These are phyloP conservation scores for Helichrysum umbraculigerum DNA, from an alignment of 129 eudicot species.

Conservation along the genomic window DNA sequence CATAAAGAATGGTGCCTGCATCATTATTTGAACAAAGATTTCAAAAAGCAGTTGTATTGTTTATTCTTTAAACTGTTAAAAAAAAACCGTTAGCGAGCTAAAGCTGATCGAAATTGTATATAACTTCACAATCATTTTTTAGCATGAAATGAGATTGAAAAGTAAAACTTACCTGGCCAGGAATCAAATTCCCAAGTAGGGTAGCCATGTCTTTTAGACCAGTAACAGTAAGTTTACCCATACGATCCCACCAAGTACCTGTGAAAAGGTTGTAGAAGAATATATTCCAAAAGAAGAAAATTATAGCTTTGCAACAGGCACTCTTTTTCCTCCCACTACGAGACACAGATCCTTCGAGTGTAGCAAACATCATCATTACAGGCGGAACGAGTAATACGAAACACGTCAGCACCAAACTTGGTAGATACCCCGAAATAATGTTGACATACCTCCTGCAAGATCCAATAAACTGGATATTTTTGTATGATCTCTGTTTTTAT, in stretches of 20 bases:
- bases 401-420: conserved; percentile 73
- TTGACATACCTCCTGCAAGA: conserved; percentile 50
- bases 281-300: conserved; percentile 81
- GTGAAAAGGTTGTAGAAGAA: conserved; percentile 79
- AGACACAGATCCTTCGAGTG: conserved; percentile 80
- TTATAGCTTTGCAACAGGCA: conserved; percentile 70
- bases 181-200: conserved; percentile 70
- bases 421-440: conserved; percentile 80
- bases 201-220: conserved; percentile 61
- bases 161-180: conserved; percentile 59
- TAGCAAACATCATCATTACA: conserved; percentile 76
- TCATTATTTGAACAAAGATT: conserved; percentile 6
- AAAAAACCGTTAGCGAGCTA: too few relatives aligned
- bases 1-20: conserved; percentile 91
- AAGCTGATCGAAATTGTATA: too few relatives aligned
- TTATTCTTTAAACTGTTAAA: too few relatives aligned
- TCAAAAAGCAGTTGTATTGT: not conserved
- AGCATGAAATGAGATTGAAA: not conserved
- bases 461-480: conserved; percentile 6
- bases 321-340: conserved; percentile 88
- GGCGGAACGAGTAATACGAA: conserved; percentile 76
- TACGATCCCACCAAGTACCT: conserved; percentile 65
- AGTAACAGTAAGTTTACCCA: conserved; percentile 41
- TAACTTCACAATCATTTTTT: too few relatives aligned
- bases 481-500: not conserved